A percentile compares a stretch with the other conserved stretches of the same genome.
phyloP scores from a whole-genome alignment of 225 moss, liverwort and hornwort genomes.

The Neckera pumila region DNA sequence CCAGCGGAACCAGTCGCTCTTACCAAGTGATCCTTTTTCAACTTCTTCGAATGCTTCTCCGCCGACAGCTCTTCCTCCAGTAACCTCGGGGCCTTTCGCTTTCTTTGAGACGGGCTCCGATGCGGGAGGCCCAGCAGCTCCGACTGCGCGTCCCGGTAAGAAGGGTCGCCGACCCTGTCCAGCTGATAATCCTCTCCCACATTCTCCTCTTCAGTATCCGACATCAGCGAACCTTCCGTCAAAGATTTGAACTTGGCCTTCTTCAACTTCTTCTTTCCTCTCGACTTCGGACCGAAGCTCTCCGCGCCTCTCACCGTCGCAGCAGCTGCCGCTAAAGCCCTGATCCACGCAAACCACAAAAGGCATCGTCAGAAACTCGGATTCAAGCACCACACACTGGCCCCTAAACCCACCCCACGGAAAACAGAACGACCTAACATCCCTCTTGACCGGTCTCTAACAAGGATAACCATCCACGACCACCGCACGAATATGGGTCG shows the following conservation, averaged over 20 bases:
- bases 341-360: constrained; percentile 10
- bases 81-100: constrained; percentile 72
- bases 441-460: neutral
- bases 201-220: constrained; percentile 50
- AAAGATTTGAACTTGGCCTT: constrained; percentile 87
- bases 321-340: constrained; percentile 75
- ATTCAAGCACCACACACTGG: neutral
- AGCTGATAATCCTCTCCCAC: constrained; percentile 35
- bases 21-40: constrained; percentile 39
- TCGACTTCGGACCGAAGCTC: constrained; percentile 54
- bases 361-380: neutral
- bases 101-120: constrained; percentile 69
- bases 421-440: neutral
- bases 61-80: constrained; percentile 65
- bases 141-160: constrained; percentile 32
- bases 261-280: constrained; percentile 73
- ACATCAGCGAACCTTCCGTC: constrained; percentile 60
- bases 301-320: constrained; percentile 71
- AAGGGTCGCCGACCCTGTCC: constrained; percentile 33
- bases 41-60: constrained; percentile 61
- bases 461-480: too few relatives aligned
- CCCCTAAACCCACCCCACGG: neutral
- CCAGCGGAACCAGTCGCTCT: too few relatives aligned
- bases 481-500: too few relatives aligned
- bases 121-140: constrained; percentile 47